Base-by-base conservation (phyloP, 768 basidiomycete genomes). In the Boletus huronensis region DNA sequence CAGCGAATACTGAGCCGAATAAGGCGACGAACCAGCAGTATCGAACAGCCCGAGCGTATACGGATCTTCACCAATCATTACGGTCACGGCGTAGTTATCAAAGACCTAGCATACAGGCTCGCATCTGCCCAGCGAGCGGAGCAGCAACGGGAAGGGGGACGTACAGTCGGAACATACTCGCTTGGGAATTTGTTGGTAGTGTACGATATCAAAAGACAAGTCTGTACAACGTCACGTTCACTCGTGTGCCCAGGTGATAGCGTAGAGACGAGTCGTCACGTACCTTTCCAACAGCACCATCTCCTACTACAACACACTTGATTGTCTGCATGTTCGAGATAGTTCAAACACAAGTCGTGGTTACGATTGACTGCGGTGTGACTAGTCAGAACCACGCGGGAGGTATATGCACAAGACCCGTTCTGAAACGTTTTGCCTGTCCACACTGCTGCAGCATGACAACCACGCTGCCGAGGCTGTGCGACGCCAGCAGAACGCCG, bases 31-130 rank as follows among this genome's bases (percentile, higher is more conserved):
- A 94, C 94, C 94, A 64, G 97, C 97, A 56, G 97, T 99, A 81
- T 99, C 97, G 74, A 98, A 99, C 62, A 99, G 74, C 53, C 97
- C 97, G 69, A 99, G 77, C 60, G 97, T 98, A 74, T 98, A 98
- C 50, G 97, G 96, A 75, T 98, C 96, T 67, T 98, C 97, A 50
- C 96, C 96, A 75, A 99, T 98, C 97, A 99, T 98, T 55, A 99
- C 97, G n/a, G 96, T 98, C 58, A 98, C 97, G 58, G 97, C 97
- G 76, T 95, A 95, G 75, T 96, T 96, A 75, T 96, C 92, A 73
- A 94, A 94, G 55, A 93, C 88, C 90, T 92, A 74, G 56, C 53
- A 59, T 54, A 62, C 32, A 57, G 42, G 47, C 46, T 56, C 21
- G 55, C 49, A 26, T 64, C 47, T 68, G 62, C 50, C 57, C 60